Percentiles rank a stretch among this genome's conserved stretches.
Evolutionary conservation across 1,284 basidiomycete genomes (phyloP).

Genomic region (Malassezia cuniculi): DNA sequence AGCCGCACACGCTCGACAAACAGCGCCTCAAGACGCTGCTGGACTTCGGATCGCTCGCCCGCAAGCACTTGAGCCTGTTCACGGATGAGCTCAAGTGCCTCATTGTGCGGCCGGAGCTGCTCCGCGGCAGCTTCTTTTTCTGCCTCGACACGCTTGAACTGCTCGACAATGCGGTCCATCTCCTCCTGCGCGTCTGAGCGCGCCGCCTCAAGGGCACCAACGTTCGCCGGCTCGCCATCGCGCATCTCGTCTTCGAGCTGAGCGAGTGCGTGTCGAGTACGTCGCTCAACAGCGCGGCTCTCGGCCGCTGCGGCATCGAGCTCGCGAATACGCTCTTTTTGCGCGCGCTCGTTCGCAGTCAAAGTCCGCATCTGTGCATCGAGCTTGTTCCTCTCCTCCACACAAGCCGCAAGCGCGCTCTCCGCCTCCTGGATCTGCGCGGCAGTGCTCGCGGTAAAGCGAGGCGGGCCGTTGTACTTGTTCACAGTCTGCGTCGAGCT

Average conservation of each 20-base stretch:
- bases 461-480: slow-evolving; percentile 33
- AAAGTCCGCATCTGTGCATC: slow-evolving; percentile 12
- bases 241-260: slow-evolving; percentile 55
- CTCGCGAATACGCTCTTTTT: slow-evolving; percentile 8
- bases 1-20: slow-evolving; percentile 10
- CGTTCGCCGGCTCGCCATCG: slow-evolving; percentile 60
- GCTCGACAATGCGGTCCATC: slow-evolving; percentile 20
- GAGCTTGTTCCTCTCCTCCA: slow-evolving; percentile 12
- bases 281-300: slow-evolving; percentile 11
- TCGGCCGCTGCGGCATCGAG: slow-evolving; percentile 12
- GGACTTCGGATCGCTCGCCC: slow-evolving; percentile 44
- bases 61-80: slow-evolving; percentile 23
- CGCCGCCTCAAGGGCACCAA: slow-evolving; percentile 55
- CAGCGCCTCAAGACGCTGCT: slow-evolving; percentile 46
- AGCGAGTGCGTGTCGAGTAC: slow-evolving; percentile 34
- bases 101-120: slow-evolving; percentile 20
- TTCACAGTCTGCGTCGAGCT: slow-evolving; percentile 41
- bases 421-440: slow-evolving; percentile 22
- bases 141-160: slow-evolving; percentile 22
- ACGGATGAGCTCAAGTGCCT: slow-evolving; percentile 13
- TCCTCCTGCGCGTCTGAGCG: slow-evolving; percentile 34
- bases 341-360: slow-evolving; percentile 5
- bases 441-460: slow-evolving; percentile 38
- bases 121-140: slow-evolving; percentile 37
- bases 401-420: neutral